phyloP scores from a whole-genome alignment of 331 rosid species.

The Rosa hybrid region DNA sequence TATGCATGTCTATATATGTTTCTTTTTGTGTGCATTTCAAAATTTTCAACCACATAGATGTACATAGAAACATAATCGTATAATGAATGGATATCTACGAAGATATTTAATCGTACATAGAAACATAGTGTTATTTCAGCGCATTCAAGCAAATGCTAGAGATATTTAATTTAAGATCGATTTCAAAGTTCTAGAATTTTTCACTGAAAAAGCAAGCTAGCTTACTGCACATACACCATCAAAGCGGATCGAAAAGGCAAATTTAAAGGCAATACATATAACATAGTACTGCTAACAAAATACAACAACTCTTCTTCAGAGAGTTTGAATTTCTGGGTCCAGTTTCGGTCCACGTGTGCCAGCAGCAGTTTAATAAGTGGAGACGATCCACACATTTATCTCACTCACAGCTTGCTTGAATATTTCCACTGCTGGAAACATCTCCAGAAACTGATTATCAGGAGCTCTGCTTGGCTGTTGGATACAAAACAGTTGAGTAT shows the following conservation, averaged over 20 bases:
- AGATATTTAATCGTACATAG: no score
- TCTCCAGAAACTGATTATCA: constrained; percentile 26
- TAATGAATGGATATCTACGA: no score
- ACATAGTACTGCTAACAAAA: not conserved
- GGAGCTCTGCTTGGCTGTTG: constrained; percentile 41
- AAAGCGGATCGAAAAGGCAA: not conserved
- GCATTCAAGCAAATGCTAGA: not conserved
- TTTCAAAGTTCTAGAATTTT: not conserved
- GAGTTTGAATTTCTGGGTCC: not conserved
- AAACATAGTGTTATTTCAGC: no score
- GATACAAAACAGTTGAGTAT: not conserved
- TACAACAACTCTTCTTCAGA: not conserved
- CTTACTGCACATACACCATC: no score
- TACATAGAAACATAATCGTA: no score
- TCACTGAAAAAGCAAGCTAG: not conserved
- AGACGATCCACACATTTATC: constrained; percentile 22
- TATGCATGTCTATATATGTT: no score
- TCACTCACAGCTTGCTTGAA: constrained; percentile 62
- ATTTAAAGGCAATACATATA: not conserved
- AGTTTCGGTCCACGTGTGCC: not conserved
- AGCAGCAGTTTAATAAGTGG: not conserved
- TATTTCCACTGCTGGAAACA: constrained; percentile 34
- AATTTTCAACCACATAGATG: no score
- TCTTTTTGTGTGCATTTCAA: no score
- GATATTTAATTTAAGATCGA: no score